Evolutionary conservation across 2,329 filamentous ascomycete species (phyloP).

Genomic region (Talaromyces funiculosus): DNA sequence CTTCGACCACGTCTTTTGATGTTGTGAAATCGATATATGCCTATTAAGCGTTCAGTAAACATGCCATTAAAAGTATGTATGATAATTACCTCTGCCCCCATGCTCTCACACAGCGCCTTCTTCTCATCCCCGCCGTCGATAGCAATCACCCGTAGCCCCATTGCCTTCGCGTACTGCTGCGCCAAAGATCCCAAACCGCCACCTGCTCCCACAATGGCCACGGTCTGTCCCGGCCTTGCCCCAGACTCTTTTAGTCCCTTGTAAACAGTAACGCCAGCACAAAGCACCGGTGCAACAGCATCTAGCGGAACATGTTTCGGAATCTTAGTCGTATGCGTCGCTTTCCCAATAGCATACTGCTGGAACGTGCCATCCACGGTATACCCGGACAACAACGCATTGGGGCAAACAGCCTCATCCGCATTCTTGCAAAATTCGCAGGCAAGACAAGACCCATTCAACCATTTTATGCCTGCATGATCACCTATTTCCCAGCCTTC

Average conservation of each 20-base stretch:
- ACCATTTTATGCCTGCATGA: slow-evolving; percentile 82
- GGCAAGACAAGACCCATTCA: slow-evolving; percentile 77
- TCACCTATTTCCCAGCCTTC: slow-evolving; percentile 75
- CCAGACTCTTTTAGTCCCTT: slow-evolving; percentile 82
- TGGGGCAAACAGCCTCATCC: slow-evolving; percentile 76
- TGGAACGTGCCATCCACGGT: slow-evolving; percentile 91
- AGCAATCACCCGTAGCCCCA: slow-evolving; percentile 74
- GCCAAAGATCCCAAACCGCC: slow-evolving; percentile 77
- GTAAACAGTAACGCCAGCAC: slow-evolving; percentile 83
- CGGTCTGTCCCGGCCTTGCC: slow-evolving; percentile 65
- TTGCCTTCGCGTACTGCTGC: slow-evolving; percentile 82
- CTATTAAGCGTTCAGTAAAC: slow-evolving; percentile 22
- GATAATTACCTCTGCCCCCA: slow-evolving; percentile 56
- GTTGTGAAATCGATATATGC: slow-evolving; percentile 74
- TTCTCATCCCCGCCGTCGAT: slow-evolving; percentile 82
- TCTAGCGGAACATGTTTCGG: slow-evolving; percentile 71
- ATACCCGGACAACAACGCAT: slow-evolving; percentile 76
- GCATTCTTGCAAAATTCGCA: slow-evolving; percentile 77
- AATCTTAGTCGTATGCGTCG: slow-evolving; percentile 75
- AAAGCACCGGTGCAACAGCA: slow-evolving; percentile 71
- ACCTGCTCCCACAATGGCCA: slow-evolving; percentile 81
- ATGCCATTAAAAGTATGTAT: neutral
- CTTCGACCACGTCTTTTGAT: slow-evolving; percentile 70
- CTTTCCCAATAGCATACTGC: slow-evolving; percentile 83
- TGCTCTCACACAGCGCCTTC: slow-evolving; percentile 56